These are phyloP conservation scores for Purpureocillium takamizusanense DNA, from an alignment of 2,329 filamentous ascomycete genomes.

Conservation along the genomic window DNA sequence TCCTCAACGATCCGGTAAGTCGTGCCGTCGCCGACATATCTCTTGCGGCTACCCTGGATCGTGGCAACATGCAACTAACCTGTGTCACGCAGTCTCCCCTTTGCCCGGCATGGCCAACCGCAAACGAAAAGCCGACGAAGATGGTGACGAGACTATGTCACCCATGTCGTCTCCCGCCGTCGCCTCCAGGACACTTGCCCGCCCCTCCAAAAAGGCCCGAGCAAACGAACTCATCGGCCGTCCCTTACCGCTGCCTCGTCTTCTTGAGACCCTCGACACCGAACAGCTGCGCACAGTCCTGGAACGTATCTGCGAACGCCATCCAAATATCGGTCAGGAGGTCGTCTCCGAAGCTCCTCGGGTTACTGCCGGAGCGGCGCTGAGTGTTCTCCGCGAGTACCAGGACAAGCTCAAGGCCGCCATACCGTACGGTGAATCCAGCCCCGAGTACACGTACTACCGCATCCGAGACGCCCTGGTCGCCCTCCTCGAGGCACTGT, in stretches of 20 bases:
- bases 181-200: slow-evolving; percentile 56
- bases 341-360: slow-evolving; percentile 76
- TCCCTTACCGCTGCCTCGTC: slow-evolving; percentile 50
- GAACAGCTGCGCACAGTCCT: slow-evolving; percentile 77
- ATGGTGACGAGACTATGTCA: slow-evolving; percentile 81
- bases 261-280: slow-evolving; percentile 89
- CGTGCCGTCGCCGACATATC: no score
- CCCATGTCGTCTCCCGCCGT: slow-evolving; percentile 74
- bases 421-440: slow-evolving; percentile 77
- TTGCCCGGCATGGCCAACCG: slow-evolving; percentile 45
- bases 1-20: slow-evolving; percentile 47
- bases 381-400: slow-evolving; percentile 76
- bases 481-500: slow-evolving; percentile 77
- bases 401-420: slow-evolving; percentile 67
- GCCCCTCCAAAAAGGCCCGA: slow-evolving; percentile 55
- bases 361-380: slow-evolving; percentile 72
- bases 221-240: slow-evolving; percentile 56
- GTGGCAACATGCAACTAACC: slow-evolving; percentile 11
- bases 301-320: slow-evolving; percentile 84
- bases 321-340: slow-evolving; percentile 77
- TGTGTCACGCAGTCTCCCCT: slow-evolving; percentile 24
- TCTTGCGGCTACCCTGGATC: no score
- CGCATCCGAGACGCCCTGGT: slow-evolving; percentile 74
- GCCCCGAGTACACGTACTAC: slow-evolving; percentile 91
- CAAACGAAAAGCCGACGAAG: slow-evolving; percentile 84